These are phyloP conservation scores for Kalanchoe fedtschenkoi DNA, from an alignment of 164 flowering plant species.

Conservation along the genomic window DNA sequence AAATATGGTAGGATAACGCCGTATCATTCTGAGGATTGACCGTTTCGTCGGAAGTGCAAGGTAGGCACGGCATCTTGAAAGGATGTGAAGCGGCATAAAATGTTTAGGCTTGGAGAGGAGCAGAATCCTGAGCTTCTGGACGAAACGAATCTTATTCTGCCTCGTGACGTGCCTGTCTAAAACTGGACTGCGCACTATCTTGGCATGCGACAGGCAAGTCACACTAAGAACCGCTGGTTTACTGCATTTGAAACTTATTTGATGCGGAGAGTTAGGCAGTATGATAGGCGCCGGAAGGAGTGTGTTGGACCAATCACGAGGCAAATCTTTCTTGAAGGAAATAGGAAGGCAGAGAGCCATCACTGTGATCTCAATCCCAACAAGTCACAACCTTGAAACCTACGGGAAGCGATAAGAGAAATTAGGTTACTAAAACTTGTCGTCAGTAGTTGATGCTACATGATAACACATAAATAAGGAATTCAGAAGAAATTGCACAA, in stretches of 20 bases:
- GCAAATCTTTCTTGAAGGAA: constrained; percentile 7
- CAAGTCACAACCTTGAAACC: neutral
- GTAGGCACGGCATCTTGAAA: constrained; percentile 73
- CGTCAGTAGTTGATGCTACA: no score
- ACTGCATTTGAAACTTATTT: neutral
- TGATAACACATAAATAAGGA: neutral
- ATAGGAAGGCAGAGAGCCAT: constrained; percentile 13
- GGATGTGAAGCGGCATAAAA: constrained; percentile 50
- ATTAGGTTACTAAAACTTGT: no score
- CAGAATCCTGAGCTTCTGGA: constrained; percentile 71
- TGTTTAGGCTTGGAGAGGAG: constrained; percentile 85
- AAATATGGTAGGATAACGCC: constrained; percentile 74
- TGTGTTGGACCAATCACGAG: constrained; percentile 7
- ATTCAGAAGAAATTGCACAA: no score
- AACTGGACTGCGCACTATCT: constrained; percentile 40
- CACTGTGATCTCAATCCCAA: neutral
- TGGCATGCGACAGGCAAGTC: constrained; percentile 24
- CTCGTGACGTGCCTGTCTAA: constrained; percentile 57
- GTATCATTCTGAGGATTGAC: constrained; percentile 59
- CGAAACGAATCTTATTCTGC: constrained; percentile 66
- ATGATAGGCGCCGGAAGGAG: constrained; percentile 1
- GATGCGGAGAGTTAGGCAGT: neutral
- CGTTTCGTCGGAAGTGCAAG: constrained; percentile 43
- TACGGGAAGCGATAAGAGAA: no score
- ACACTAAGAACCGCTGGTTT: constrained; percentile 4